phyloP scores from a whole-genome alignment of 129 eudicot genomes.

The Centella asiatica region DNA sequence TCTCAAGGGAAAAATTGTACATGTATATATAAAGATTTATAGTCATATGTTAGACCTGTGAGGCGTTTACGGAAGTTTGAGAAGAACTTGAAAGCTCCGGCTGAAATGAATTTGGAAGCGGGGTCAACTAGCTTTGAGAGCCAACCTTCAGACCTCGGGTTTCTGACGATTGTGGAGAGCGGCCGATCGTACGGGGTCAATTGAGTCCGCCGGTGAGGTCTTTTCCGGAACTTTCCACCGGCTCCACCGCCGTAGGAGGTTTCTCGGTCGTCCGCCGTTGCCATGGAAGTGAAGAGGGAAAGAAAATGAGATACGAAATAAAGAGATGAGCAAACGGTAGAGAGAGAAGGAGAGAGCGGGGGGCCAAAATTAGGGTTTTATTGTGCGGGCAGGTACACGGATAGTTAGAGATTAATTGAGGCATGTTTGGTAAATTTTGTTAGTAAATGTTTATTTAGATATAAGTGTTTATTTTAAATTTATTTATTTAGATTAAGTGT shows the following conservation, averaged over 20 bases:
- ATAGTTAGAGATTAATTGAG: no score
- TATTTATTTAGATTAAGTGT: no score
- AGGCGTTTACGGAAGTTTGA: conserved; percentile 65
- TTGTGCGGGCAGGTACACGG: no score
- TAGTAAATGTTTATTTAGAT: no score
- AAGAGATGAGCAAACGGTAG: conserved; percentile 16
- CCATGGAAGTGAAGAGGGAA: conserved; percentile 29
- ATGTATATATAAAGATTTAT: not conserved
- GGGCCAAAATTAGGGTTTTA: conserved; percentile 56
- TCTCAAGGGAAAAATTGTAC: not conserved
- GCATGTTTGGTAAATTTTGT: no score
- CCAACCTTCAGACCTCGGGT: conserved; percentile 34
- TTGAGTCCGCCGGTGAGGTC: conserved; percentile 42
- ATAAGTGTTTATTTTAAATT: no score
- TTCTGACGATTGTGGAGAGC: conserved; percentile 43
- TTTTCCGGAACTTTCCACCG: conserved; percentile 75
- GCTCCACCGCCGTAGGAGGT: conserved; percentile 43
- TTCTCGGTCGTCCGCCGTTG: conserved; percentile 46
- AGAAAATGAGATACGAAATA: not conserved
- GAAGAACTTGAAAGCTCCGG: conserved; percentile 64
- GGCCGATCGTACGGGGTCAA: conserved; percentile 96
- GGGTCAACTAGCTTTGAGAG: conserved; percentile 74
- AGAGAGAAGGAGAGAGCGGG: conserved; percentile 23
- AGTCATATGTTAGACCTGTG: conserved; percentile 28
- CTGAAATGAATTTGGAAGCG: conserved; percentile 56